A percentile compares a stretch with the other conserved stretches of the same genome.
Conservation (phyloP, 148 eudicot genomes). For the Silene uniflora region DNA sequence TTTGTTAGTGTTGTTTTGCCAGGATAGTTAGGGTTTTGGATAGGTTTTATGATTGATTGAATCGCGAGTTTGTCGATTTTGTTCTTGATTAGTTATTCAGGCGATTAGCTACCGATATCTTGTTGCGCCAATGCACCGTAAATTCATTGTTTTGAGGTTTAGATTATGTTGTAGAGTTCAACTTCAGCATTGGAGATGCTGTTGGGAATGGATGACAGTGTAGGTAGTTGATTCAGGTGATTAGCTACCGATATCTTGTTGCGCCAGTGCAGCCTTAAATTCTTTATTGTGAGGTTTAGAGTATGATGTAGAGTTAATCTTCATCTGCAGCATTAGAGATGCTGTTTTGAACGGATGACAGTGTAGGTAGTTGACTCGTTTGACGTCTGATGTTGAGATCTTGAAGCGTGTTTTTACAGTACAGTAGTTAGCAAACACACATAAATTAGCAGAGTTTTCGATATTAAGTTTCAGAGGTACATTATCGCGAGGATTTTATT, state of each 20-base stretch:
- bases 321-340: no score
- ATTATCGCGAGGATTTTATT: neutral
- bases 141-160: no score
- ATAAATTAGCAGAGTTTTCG: neutral
- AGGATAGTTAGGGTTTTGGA: slow-evolving; percentile 6
- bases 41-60: slow-evolving; percentile 7
- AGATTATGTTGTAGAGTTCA: no score
- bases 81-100: neutral
- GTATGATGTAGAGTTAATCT: neutral
- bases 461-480: no score
- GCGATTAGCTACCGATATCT: no score
- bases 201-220: no score
- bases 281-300: neutral
- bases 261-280: neutral
- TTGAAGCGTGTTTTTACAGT: neutral
- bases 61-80: neutral
- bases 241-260: neutral
- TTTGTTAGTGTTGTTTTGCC: neutral
- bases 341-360: neutral
- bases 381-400: neutral
- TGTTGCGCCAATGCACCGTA: no score
- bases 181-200: no score
- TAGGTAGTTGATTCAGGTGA: neutral
- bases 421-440: neutral
- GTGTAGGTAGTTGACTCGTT: neutral